Evolutionary conservation across 208 protist genomes (phyloP).

Genomic region (Jaenimonas drosophilae): DNA sequence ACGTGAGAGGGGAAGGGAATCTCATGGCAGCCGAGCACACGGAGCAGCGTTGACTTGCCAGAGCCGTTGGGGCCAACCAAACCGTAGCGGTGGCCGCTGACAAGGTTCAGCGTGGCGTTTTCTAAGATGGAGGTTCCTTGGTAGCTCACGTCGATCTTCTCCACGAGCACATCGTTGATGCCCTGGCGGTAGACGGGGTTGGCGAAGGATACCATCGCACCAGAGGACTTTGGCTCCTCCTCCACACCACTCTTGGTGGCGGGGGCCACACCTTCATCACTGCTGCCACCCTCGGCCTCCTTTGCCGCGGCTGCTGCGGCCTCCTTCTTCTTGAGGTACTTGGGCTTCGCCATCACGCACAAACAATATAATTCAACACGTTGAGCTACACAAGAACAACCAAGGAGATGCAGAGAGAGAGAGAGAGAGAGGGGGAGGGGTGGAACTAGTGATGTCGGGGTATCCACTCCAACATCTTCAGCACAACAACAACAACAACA

Average conservation of each 20-base stretch:
- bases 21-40: slow-evolving; percentile 70
- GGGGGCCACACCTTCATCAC: background rate
- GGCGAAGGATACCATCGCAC: slow-evolving; percentile 79
- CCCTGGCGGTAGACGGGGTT: slow-evolving; percentile 74
- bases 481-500: slow-evolving; percentile 8
- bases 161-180: slow-evolving; percentile 81
- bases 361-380: background rate
- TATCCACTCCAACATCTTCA: background rate
- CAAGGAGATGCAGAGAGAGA: slow-evolving; percentile 1
- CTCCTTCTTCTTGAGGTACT: slow-evolving; percentile 80
- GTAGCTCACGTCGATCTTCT: slow-evolving; percentile 86
- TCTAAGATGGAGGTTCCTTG: slow-evolving; percentile 75
- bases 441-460: background rate
- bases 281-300: slow-evolving; percentile 8
- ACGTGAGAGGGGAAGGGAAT: slow-evolving; percentile 92
- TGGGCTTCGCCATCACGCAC: slow-evolving; percentile 63
- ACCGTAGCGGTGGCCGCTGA: slow-evolving; percentile 76
- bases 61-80: slow-evolving; percentile 89
- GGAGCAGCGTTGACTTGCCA: slow-evolving; percentile 91
- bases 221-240: slow-evolving; percentile 32
- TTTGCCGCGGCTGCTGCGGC: slow-evolving; percentile 21
- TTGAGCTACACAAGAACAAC: background rate
- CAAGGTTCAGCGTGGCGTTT: slow-evolving; percentile 81
- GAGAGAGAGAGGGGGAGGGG: background rate
- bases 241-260: background rate